These are phyloP conservation scores for Blastobotrys serpentis DNA, from an alignment of 1,139 yeast species.

Conservation along the genomic window DNA sequence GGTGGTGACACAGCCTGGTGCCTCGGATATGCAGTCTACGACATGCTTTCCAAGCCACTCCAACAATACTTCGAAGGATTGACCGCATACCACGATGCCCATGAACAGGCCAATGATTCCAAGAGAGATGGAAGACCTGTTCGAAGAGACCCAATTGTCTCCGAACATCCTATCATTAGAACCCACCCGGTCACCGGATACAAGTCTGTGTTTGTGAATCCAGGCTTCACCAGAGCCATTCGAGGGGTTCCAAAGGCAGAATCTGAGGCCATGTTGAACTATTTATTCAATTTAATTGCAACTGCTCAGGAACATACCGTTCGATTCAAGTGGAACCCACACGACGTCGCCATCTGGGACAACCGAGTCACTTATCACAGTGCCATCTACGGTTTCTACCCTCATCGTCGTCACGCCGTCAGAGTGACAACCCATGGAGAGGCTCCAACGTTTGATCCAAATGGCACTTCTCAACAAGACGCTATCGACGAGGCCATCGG, in stretches of 20 bases:
- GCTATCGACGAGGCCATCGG: slow-evolving; percentile 28
- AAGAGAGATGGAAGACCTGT: slow-evolving; percentile 56
- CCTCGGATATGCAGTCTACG: slow-evolving; percentile 64
- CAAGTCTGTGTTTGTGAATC: slow-evolving; percentile 58
- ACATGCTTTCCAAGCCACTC: slow-evolving; percentile 62
- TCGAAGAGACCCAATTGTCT: slow-evolving; percentile 58
- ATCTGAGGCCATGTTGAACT: slow-evolving; percentile 53
- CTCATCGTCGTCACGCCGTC: slow-evolving; percentile 60
- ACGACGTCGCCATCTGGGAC: slow-evolving; percentile 72
- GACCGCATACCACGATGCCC: slow-evolving; percentile 65
- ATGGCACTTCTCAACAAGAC: slow-evolving; percentile 34
- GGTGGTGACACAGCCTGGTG: slow-evolving; percentile 79
- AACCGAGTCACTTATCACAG: slow-evolving; percentile 65
- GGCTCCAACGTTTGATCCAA: slow-evolving; percentile 31
- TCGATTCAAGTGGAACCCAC: slow-evolving; percentile 57
- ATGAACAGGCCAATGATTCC: slow-evolving; percentile 63
- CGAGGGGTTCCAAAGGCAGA: slow-evolving; percentile 66
- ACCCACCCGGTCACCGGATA: slow-evolving; percentile 66
- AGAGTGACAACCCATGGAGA: slow-evolving; percentile 68
- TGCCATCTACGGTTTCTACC: slow-evolving; percentile 46
- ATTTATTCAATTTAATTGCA: slow-evolving; percentile 53
- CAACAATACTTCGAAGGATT: slow-evolving; percentile 55
- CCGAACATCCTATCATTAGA: slow-evolving; percentile 66
- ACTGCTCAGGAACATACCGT: slow-evolving; percentile 54
- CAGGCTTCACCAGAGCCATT: slow-evolving; percentile 60